Conservation (phyloP, 176 grass and related monocot genomes). For the Neostapfia colusana region DNA sequence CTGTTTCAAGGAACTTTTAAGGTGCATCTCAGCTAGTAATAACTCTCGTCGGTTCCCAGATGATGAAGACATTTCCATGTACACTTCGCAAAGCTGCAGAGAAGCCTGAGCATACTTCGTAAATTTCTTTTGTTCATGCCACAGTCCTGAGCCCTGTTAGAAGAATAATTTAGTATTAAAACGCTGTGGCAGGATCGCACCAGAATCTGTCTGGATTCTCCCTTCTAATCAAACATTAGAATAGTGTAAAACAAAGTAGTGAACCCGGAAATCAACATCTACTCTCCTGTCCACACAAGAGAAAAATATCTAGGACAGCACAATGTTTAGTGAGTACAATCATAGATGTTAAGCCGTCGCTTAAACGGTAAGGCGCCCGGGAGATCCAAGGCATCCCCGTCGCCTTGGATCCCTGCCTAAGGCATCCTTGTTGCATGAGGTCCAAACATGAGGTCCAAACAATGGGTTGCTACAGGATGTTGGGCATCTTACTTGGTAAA, state of each 20-base stretch:
- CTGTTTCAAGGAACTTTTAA: conserved; percentile 88
- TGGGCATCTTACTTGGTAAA: too few species aligned
- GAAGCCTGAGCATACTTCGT: conserved; percentile 75
- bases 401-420: too few species aligned
- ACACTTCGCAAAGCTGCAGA: conserved; percentile 72
- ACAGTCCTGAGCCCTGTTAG: conserved; percentile 76
- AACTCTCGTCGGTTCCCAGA: conserved; percentile 61
- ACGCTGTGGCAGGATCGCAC: background rate
- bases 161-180: conserved; percentile 25
- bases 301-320: background rate
- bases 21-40: conserved; percentile 78
- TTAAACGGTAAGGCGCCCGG: too few species aligned
- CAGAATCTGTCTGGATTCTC: background rate
- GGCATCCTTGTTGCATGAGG: too few species aligned
- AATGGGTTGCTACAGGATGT: too few species aligned
- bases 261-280: background rate
- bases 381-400: too few species aligned
- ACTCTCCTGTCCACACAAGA: background rate
- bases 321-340: background rate
- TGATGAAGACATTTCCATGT: conserved; percentile 75
- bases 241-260: background rate
- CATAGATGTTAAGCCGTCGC: too few species aligned
- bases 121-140: conserved; percentile 67
- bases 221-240: background rate
- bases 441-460: too few species aligned